Conservation (phyloP, 805 yeast species). For the Lachancea fermentati region DNA sequence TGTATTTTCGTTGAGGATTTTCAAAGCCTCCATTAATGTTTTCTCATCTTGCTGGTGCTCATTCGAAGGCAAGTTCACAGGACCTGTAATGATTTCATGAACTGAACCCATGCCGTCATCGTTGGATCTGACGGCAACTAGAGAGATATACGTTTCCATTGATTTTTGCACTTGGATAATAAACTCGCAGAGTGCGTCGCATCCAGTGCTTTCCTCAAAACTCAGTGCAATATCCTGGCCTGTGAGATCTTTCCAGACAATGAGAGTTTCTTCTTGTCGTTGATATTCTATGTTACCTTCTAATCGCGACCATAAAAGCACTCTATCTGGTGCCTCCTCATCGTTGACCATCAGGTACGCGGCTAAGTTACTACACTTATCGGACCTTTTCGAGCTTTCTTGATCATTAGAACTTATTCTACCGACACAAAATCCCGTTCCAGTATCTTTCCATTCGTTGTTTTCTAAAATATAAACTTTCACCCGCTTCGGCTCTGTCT, state of each 20-base stretch:
- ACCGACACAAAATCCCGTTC: slow-evolving; percentile 88
- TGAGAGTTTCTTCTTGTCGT: slow-evolving; percentile 88
- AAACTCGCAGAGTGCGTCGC: slow-evolving; percentile 77
- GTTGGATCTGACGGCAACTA: slow-evolving; percentile 59
- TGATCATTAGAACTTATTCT: slow-evolving; percentile 33
- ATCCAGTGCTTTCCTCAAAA: slow-evolving; percentile 88
- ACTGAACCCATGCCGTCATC: slow-evolving; percentile 45
- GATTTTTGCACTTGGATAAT: slow-evolving; percentile 61
- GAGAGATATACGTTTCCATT: slow-evolving; percentile 57
- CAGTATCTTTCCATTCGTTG: slow-evolving; percentile 85
- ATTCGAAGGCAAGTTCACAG: slow-evolving; percentile 59
- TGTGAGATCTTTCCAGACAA: slow-evolving; percentile 82
- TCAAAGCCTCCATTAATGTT: slow-evolving; percentile 50
- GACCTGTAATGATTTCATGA: slow-evolving; percentile 77
- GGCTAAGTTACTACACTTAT: slow-evolving; percentile 11
- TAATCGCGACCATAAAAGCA: slow-evolving; percentile 59
- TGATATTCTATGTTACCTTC: slow-evolving; percentile 79
- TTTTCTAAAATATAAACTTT: slow-evolving; percentile 82
- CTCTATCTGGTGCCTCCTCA: slow-evolving; percentile 55
- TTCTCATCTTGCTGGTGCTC: slow-evolving; percentile 41
- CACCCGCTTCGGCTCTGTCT: slow-evolving; percentile 62
- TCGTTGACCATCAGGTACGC: slow-evolving; percentile 69
- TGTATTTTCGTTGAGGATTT: slow-evolving; percentile 53
- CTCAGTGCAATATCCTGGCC: slow-evolving; percentile 76
- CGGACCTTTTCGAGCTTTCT: slow-evolving; percentile 15